Base-by-base conservation (phyloP, 2,329 filamentous ascomycete species). In the Ascocoryne sarcoides region DNA sequence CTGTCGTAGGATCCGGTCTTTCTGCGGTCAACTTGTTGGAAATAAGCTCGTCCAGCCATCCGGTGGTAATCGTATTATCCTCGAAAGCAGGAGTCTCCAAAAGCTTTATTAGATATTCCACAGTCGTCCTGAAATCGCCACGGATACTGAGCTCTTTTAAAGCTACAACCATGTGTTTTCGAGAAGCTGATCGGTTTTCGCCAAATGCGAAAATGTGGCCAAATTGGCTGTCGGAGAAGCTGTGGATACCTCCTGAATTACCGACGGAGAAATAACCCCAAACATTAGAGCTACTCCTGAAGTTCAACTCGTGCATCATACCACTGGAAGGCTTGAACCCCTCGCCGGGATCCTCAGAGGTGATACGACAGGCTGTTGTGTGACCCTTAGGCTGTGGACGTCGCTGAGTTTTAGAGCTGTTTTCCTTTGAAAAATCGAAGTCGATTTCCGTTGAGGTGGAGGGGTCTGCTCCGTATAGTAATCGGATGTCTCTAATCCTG, bases 191-290 rank as follows among this genome's bases (percentile, higher is more conserved):
- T 63, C 92, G 82, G 70, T 93, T 98, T 73, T 98, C 92, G 46
- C 92, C 92, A 56, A 96, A 98, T 38, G 92, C 93, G 65, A 98
- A 98, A 55, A 98, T 98, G 68, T 98, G 92, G 67, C 92, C 92
- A 56, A 98, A 98, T 61, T 98, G 92, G 59, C 85, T 93, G 70
- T 98, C 92, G 5, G 92, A 96, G 75, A 95, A 98, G 65, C 87
- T 95, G 77, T 98, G 92, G 52, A 98, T 98, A 65, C 89, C 89
- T 69, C 89, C 90, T 41, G 88, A 82, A 8, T 89, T 92, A 69
- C 89, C 86, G 63, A 98, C 92, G 39, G 92, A 98, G 79, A 98
- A 98, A 68, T 98, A 98, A 74, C 92, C 92, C 92, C 92, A 98
- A 42, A 96, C 92, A 55, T 98, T 98, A 49, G 92, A 96, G 63